phyloP scores from a whole-genome alignment of 768 basidiomycete species.

The Cyathus striatus region DNA sequence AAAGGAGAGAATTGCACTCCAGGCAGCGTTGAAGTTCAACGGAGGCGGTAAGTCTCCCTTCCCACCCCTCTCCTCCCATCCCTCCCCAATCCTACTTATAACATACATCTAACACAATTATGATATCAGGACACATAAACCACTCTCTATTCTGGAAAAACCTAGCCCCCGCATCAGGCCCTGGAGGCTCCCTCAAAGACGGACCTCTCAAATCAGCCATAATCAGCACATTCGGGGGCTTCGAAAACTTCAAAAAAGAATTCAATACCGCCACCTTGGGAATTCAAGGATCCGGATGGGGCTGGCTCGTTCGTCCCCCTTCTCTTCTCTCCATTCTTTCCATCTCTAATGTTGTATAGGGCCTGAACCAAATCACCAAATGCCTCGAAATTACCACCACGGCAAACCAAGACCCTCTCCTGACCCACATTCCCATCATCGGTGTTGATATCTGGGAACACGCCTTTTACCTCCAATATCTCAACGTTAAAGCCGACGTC shows the following conservation, averaged over 20 bases:
- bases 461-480: conserved; percentile 94
- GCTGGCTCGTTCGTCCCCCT: conserved; percentile 72
- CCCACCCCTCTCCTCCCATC: too few species aligned
- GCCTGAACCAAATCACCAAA: conserved; percentile 59
- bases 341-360: conserved; percentile 33
- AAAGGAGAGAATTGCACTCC: conserved; percentile 77
- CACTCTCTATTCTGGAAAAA: conserved; percentile 97
- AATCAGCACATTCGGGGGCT: conserved; percentile 52
- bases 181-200: conserved; percentile 52
- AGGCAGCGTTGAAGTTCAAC: conserved; percentile 93
- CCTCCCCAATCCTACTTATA: conserved; percentile 2
- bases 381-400: conserved; percentile 87
- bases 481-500: conserved; percentile 91
- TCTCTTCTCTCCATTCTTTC: background rate
- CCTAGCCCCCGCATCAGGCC: conserved; percentile 64
- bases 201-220: conserved; percentile 71
- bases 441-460: conserved; percentile 97
- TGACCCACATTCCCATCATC: conserved; percentile 73
- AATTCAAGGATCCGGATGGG: conserved; percentile 95
- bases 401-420: conserved; percentile 91
- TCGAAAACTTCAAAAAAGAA: conserved; percentile 71
- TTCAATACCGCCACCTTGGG: conserved; percentile 82
- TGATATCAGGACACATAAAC: conserved; percentile 75
- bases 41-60: conserved; percentile 68
- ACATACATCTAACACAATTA: conserved; percentile 8